Base-by-base conservation (phyloP, 1,284 basidiomycete species). In the Irpex sp. region DNA sequence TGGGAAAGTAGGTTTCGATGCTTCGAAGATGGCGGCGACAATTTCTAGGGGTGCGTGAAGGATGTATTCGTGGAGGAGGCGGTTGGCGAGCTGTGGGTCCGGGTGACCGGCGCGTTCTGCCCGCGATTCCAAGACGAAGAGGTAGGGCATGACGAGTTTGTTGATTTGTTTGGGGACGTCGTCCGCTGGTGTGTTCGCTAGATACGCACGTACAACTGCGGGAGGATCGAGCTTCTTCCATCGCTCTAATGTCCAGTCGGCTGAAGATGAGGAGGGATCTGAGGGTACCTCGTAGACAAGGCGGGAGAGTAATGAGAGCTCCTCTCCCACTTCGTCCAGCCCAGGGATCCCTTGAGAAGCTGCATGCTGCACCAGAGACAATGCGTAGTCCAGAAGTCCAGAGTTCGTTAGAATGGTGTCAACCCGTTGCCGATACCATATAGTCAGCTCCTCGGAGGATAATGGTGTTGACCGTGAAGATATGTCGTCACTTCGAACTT, bases 281-380 rank as follows among this genome's bases (percentile, higher is more conserved):
- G 75, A 72, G 52, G 82, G 82, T 17, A 87, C 84, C 72, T 96
- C 94, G 70, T 97, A 97, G 17, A 96, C 87, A 51, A 97, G 82
- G 31, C 91, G 84, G 1, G 91, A 88, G 56, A 98, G 82, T 5
- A 97, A 84, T 67, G 88, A 92, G 54, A 97, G 84, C 64, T 97
- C 94, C 78, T 97, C 96, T 5, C 94, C 96, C 3, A 95, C 76
- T 69, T 87, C 87, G 69, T 96, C 95, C 21, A 98, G 82, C 1
- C 80, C 85, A n/a, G 86, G 80, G 5, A 97, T 81, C 17, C 90
- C 91, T 67, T 87, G 85, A 7, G 94, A 89, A 5, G 91, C 93
- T 4, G 88, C 95, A 68, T 96, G 89, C 75, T 97, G 95, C 11
- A 94, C 83, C 58, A 91, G 81, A 8, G 86, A 84, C 13, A 97